phyloP scores from a whole-genome alignment of 805 yeast genomes.

The Schizosaccharomyces cryophilus region DNA sequence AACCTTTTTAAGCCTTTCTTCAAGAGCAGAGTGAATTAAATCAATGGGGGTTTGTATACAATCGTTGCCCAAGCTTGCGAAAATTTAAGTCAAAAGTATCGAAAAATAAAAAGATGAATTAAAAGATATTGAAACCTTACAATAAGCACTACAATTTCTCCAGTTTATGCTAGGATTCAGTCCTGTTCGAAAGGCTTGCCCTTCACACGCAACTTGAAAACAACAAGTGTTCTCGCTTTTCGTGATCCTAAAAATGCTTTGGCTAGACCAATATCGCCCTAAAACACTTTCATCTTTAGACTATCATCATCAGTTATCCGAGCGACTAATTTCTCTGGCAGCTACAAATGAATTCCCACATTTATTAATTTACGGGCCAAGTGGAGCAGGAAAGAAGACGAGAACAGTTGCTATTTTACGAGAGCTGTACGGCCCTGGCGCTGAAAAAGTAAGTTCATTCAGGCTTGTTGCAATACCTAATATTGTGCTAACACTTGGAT shows the following conservation, averaged over 20 bases:
- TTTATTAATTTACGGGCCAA: conserved; percentile 74
- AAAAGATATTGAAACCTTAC: no score
- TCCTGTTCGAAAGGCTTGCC: background rate
- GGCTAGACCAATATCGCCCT: conserved; percentile 94
- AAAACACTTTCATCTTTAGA: conserved; percentile 34
- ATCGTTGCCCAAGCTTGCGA: no score
- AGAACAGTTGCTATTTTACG: conserved; percentile 57
- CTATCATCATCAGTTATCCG: conserved; percentile 42
- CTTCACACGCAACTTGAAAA: background rate
- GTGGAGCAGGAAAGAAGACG: conserved; percentile 94
- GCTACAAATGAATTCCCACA: conserved; percentile 79
- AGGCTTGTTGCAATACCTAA: background rate
- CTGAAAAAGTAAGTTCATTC: conserved; percentile 24
- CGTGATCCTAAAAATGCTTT: conserved; percentile 18
- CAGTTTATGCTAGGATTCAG: no score
- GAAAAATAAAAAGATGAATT: no score
- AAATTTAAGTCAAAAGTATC: no score
- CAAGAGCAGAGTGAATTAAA: no score
- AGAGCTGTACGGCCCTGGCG: conserved; percentile 61
- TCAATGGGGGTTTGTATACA: no score
- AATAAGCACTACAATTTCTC: no score
- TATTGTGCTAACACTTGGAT: background rate
- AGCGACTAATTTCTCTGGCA: conserved; percentile 35
- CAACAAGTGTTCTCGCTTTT: background rate
- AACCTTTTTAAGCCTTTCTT: no score